Conservation (phyloP, 495 filamentous ascomycete genomes). For the Coniosporium apollinis region DNA sequence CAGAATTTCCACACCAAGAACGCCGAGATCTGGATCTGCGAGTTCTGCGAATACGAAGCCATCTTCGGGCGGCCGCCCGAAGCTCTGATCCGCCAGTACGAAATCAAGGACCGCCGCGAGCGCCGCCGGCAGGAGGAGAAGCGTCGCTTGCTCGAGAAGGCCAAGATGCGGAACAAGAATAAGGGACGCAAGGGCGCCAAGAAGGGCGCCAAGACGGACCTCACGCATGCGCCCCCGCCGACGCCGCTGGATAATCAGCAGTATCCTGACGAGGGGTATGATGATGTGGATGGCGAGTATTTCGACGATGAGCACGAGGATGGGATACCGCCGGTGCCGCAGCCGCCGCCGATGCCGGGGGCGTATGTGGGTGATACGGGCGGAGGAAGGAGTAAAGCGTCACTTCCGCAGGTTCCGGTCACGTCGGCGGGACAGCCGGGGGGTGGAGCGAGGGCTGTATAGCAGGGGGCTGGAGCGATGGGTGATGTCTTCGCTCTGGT, state of each 20-base stretch:
- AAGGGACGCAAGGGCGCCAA: conserved; percentile 61
- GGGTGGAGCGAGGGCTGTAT: too few species aligned
- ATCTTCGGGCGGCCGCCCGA: conserved; percentile 49
- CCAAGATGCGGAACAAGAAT: conserved; percentile 84
- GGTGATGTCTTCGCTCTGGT: too few species aligned
- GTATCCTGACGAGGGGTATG: too few species aligned
- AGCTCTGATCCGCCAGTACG: conserved; percentile 79
- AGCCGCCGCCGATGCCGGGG: too few species aligned
- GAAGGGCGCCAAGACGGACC: conserved; percentile 28
- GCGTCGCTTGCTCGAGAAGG: conserved; percentile 73
- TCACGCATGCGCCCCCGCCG: background rate
- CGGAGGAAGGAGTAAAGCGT: too few species aligned
- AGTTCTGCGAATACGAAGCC: conserved; percentile 29
- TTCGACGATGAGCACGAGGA: too few species aligned
- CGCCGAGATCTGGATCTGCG: conserved; percentile 86
- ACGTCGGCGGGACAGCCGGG: too few species aligned
- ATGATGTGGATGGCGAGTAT: too few species aligned
- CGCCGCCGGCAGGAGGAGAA: conserved; percentile 69
- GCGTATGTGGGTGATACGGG: too few species aligned
- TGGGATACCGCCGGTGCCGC: too few species aligned
- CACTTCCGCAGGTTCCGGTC: too few species aligned
- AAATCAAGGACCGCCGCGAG: conserved; percentile 80
- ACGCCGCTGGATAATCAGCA: background rate
- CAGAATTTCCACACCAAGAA: conserved; percentile 48
- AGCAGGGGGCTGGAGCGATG: too few species aligned